Conservation (phyloP, 2,329 filamentous ascomycete genomes). For the Lecanicillium sp. region DNA sequence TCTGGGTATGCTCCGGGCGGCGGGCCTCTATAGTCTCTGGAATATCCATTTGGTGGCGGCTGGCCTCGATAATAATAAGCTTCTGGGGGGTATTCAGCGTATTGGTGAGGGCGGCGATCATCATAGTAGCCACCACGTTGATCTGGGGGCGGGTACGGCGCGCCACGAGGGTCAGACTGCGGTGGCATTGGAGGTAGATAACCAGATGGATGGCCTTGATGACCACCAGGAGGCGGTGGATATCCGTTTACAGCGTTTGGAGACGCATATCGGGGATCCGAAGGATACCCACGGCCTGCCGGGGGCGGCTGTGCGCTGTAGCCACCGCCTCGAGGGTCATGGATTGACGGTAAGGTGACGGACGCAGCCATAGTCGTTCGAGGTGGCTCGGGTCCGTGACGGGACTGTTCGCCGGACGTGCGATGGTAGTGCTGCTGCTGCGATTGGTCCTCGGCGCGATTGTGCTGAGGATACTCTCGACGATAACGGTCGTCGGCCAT, state of each 20-base stretch:
- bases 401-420: constrained; percentile 30
- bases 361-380: constrained; percentile 32
- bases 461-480: constrained; percentile 27
- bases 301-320: constrained; percentile 24
- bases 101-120: constrained; percentile 25
- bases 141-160: constrained; percentile 31
- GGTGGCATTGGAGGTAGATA: constrained; percentile 32
- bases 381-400: constrained; percentile 18
- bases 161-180: constrained; percentile 24
- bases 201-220: constrained; percentile 18
- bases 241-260: constrained; percentile 39
- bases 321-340: constrained; percentile 31
- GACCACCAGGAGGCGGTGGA: constrained; percentile 27
- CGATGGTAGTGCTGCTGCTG: constrained; percentile 30
- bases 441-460: constrained; percentile 32
- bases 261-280: constrained; percentile 33
- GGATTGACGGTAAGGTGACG: constrained; percentile 42
- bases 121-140: constrained; percentile 30
- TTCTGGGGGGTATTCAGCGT: constrained; percentile 25
- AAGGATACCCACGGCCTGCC: constrained; percentile 23
- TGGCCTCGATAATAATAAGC: constrained; percentile 26
- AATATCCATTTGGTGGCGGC: constrained; percentile 21
- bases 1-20: constrained; percentile 25
- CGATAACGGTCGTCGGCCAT: constrained; percentile 32
- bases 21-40: constrained; percentile 19